Conservation (phyloP, 495 filamentous ascomycete species). For the Evernia prunastri region DNA sequence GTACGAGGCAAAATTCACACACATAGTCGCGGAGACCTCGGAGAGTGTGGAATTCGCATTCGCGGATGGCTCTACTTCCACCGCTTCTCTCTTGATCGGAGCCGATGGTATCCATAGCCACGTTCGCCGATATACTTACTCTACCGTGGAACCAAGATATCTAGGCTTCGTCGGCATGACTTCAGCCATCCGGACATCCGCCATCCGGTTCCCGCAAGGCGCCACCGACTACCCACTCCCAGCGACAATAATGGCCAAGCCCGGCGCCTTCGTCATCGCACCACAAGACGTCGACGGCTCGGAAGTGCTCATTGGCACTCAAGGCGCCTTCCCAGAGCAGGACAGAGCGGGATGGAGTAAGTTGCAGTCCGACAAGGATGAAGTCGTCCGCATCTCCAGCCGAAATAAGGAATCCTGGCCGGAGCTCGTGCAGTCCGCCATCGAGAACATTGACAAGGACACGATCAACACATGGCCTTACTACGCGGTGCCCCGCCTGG, state of each 20-base stretch:
- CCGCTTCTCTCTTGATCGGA: constrained; percentile 37
- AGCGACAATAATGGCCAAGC: constrained; percentile 37
- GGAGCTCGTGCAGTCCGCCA: constrained; percentile 33
- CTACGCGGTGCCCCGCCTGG: constrained; percentile 37
- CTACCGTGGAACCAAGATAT: constrained; percentile 30
- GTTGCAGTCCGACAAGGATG: constrained; percentile 32
- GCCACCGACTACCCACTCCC: constrained; percentile 34
- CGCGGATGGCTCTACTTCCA: constrained; percentile 33
- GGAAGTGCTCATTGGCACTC: constrained; percentile 40
- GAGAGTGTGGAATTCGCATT: constrained; percentile 38
- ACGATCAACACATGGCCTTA: constrained; percentile 40
- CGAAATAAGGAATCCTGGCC: constrained; percentile 31
- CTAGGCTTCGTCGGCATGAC: constrained; percentile 31
- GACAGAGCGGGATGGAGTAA: constrained; percentile 35
- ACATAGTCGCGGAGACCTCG: constrained; percentile 33
- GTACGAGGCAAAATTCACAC: constrained; percentile 39
- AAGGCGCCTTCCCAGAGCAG: constrained; percentile 31
- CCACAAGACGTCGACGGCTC: constrained; percentile 41
- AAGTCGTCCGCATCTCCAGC: constrained; percentile 34
- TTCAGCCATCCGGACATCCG: constrained; percentile 27
- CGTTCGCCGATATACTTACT: constrained; percentile 37
- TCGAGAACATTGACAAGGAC: constrained; percentile 29
- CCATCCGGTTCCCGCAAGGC: constrained; percentile 23
- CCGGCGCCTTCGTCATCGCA: constrained; percentile 43
- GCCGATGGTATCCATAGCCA: constrained; percentile 47